These are phyloP conservation scores for Neurospora sp. DNA, from an alignment of 495 filamentous ascomycete species.

Conservation along the genomic window DNA sequence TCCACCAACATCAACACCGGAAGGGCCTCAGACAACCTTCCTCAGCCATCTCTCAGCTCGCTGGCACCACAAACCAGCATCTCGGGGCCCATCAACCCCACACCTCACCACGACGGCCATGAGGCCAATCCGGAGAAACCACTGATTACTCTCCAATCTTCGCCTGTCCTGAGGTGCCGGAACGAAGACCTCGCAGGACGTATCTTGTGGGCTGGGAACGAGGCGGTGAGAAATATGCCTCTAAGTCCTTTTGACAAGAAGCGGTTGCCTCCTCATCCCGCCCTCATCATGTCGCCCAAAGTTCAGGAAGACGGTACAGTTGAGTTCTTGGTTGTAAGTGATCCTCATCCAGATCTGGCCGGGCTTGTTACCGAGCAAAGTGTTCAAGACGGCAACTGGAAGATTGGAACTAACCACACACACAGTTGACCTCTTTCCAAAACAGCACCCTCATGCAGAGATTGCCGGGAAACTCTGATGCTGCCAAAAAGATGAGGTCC, in stretches of 20 bases:
- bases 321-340: not conserved
- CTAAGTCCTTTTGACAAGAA: not conserved
- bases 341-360: not conserved
- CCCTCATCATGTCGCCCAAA: not conserved
- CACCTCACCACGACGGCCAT: not conserved
- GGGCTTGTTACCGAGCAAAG: not conserved
- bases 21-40: not conserved
- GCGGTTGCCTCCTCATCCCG: not conserved
- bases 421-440: not conserved
- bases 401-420: not conserved
- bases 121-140: not conserved
- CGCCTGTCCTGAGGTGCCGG: not conserved
- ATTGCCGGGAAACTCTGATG: not conserved
- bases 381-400: not conserved
- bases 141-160: not conserved
- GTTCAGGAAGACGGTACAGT: not conserved
- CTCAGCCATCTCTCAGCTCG: not conserved
- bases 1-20: not conserved
- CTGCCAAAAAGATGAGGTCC: not conserved
- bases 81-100: not conserved
- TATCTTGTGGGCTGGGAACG: not conserved
- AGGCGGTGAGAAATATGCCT: not conserved
- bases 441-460: not conserved
- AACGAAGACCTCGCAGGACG: not conserved
- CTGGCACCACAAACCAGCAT: not conserved